Evolutionary conservation across 1,284 basidiomycete species (phyloP).

Genomic region (Phaffia rhodozyma): DNA sequence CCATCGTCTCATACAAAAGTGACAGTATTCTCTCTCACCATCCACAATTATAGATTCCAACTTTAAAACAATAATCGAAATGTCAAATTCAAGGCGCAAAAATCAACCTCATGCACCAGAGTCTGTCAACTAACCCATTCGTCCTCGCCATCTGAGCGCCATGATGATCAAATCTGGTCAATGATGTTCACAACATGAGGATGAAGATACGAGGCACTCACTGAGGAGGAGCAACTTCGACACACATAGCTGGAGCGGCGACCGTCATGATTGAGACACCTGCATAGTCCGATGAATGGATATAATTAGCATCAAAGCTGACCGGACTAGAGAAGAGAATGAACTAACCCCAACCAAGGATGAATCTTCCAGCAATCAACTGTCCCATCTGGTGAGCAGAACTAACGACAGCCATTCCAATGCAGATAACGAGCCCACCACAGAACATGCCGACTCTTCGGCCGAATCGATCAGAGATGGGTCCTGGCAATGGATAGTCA

Average conservation of each 20-base stretch:
- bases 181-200: not conserved
- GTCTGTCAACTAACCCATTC: not conserved
- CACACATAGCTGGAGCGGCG: constrained; percentile 12
- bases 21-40: not conserved
- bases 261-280: not conserved
- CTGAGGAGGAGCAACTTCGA: constrained; percentile 10
- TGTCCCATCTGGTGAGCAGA: not conserved
- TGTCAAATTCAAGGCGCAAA: not conserved
- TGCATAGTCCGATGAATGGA: not conserved
- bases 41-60: constrained; percentile 11
- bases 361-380: constrained; percentile 9
- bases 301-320: not conserved
- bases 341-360: constrained; percentile 8
- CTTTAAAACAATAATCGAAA: not conserved
- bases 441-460: constrained; percentile 5
- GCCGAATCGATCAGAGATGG: constrained; percentile 4
- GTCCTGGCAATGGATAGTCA: not conserved
- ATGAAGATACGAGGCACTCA: not conserved
- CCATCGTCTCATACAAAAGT: not conserved
- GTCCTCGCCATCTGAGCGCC: constrained; percentile 1
- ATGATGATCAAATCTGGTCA: not conserved
- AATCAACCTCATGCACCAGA: not conserved
- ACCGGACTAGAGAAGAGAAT: not conserved
- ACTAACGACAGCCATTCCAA: not conserved
- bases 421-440: not conserved